Percentiles rank a stretch among this genome's conserved stretches.
These are phyloP conservation scores for Santalum album DNA, from an alignment of 164 flowering plant species.

Conservation along the genomic window DNA sequence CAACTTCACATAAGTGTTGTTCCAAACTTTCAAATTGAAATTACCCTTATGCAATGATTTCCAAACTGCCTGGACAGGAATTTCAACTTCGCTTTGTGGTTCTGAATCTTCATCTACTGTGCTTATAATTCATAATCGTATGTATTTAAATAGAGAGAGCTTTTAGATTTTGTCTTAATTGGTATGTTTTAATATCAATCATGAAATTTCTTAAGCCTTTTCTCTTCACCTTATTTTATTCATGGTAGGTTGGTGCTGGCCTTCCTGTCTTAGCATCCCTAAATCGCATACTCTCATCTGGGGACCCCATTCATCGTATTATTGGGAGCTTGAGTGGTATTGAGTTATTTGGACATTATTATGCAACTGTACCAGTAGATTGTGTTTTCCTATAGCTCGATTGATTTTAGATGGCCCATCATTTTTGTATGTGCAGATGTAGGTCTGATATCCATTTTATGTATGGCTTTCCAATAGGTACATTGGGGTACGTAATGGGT, in stretches of 20 bases:
- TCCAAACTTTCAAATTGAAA: too few relatives aligned
- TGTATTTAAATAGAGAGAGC: too few relatives aligned
- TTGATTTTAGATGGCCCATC: background rate
- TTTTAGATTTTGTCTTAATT: too few relatives aligned
- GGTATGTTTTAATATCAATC: background rate
- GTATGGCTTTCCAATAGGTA: conserved; percentile 34
- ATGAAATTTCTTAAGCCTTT: background rate
- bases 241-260: conserved; percentile 87
- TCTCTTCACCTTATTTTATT: conserved; percentile 1
- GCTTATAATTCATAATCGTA: too few relatives aligned
- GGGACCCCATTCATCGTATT: conserved; percentile 58
- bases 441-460: background rate
- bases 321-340: conserved; percentile 92
- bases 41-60: too few relatives aligned
- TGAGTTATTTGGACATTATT: background rate
- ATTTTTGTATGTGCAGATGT: conserved; percentile 1
- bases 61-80: too few relatives aligned
- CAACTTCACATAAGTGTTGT: too few relatives aligned
- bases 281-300: conserved; percentile 69
- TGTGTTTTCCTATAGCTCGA: background rate
- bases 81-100: too few relatives aligned
- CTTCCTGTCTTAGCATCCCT: conserved; percentile 83
- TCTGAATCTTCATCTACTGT: too few relatives aligned
- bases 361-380: background rate
- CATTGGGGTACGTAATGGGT: conserved; percentile 94